phyloP scores from a whole-genome alignment of 129 eudicot species.

The Smallanthus sonchifolius region DNA sequence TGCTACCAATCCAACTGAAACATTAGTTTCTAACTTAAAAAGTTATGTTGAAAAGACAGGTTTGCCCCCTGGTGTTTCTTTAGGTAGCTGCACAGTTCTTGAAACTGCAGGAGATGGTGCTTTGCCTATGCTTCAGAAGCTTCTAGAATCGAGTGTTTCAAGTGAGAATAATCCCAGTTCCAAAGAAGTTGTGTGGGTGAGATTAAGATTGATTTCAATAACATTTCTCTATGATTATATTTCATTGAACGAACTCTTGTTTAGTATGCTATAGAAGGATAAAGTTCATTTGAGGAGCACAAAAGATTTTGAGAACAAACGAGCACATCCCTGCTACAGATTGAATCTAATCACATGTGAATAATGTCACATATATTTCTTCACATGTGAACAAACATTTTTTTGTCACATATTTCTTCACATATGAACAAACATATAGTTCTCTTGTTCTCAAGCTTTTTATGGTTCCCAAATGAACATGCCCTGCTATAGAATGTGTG shows the following conservation, averaged over 20 bases:
- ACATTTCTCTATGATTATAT: not conserved
- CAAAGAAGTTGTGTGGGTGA: constrained; percentile 58
- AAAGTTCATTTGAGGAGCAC: not conserved
- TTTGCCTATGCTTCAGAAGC: constrained; percentile 42
- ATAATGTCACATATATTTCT: not conserved
- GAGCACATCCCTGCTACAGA: not conserved
- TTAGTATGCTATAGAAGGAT: not conserved
- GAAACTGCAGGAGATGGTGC: constrained; percentile 81
- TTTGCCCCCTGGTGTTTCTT: constrained; percentile 45
- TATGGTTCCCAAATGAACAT: not conserved
- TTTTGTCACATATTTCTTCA: not conserved
- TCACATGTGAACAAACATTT: not conserved
- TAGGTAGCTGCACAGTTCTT: constrained; percentile 59
- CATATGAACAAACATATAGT: too few species aligned
- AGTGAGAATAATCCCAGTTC: constrained; percentile 22
- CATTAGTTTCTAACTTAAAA: constrained; percentile 43
- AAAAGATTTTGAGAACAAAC: not conserved
- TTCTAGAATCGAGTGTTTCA: constrained; percentile 44
- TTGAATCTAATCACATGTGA: not conserved
- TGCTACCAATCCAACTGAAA: constrained; percentile 63
- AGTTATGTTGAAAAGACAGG: constrained; percentile 46
- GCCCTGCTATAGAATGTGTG: not conserved
- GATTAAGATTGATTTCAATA: constrained; percentile 16
- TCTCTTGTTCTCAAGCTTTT: not conserved
- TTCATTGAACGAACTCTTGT: not conserved